Percentiles rank a stretch among this genome's conserved stretches.
phyloP scores from a whole-genome alignment of 1,284 basidiomycete genomes.

The Singerocomus inundabilis region DNA sequence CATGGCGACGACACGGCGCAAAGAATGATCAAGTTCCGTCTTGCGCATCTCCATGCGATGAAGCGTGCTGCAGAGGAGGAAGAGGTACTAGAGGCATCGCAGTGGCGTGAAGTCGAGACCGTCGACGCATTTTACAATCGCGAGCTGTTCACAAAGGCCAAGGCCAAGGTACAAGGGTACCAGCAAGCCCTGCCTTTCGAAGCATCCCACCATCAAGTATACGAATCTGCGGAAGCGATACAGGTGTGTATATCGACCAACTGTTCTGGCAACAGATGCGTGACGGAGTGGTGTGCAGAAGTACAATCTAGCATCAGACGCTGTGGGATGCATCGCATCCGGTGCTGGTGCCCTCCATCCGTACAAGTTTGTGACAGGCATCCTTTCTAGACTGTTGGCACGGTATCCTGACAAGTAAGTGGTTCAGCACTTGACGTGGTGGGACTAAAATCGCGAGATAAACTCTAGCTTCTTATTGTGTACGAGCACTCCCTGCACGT shows the following conservation, averaged over 20 bases:
- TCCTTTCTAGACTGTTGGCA: slow-evolving; percentile 39
- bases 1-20: slow-evolving; percentile 24
- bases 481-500: slow-evolving; percentile 42
- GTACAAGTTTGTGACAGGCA: slow-evolving; percentile 45
- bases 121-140: slow-evolving; percentile 40
- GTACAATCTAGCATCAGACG: slow-evolving; percentile 36
- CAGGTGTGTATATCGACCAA: slow-evolving; percentile 34
- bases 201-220: slow-evolving; percentile 31
- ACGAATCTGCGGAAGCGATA: slow-evolving; percentile 35
- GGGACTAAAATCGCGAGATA: background rate
- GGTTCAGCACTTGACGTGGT: background rate
- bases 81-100: slow-evolving; percentile 33
- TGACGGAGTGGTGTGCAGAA: slow-evolving; percentile 27
- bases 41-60: slow-evolving; percentile 32
- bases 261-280: background rate
- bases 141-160: slow-evolving; percentile 36
- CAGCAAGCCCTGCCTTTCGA: slow-evolving; percentile 41
- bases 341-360: slow-evolving; percentile 46
- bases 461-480: slow-evolving; percentile 40
- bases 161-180: slow-evolving; percentile 36
- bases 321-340: slow-evolving; percentile 40
- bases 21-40: slow-evolving; percentile 29
- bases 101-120: slow-evolving; percentile 43
- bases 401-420: slow-evolving; percentile 39
- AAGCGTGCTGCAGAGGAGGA: slow-evolving; percentile 31